phyloP scores from a whole-genome alignment of 257 asterid species.

The Ligustrum vulgare region DNA sequence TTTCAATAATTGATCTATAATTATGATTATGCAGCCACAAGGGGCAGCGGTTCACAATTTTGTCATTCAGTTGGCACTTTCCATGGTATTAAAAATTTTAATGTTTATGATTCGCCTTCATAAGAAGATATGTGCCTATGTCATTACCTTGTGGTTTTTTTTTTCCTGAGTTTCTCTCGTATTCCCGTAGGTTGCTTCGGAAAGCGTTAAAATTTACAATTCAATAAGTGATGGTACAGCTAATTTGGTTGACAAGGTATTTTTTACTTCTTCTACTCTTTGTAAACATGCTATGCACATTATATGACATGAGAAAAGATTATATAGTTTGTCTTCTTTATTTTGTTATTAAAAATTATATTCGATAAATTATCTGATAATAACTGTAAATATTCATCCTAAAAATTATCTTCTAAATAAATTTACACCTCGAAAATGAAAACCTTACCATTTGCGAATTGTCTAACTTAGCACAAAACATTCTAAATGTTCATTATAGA shows the following conservation, averaged over 20 bases:
- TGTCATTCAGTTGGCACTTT: slow-evolving; percentile 87
- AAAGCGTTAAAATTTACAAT: slow-evolving; percentile 83
- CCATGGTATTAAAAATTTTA: slow-evolving; percentile 59
- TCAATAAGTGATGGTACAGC: slow-evolving; percentile 85
- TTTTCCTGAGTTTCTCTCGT: slow-evolving; percentile 24
- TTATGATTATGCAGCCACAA: slow-evolving; percentile 74
- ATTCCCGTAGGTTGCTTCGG: slow-evolving; percentile 75
- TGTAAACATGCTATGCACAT: neutral
- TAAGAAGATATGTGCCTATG: neutral
- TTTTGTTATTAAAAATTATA: too few relatives aligned
- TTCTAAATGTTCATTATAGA: too few relatives aligned
- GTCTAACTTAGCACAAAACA: too few relatives aligned
- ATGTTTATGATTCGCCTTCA: slow-evolving; percentile 10
- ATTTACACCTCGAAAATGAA: too few relatives aligned
- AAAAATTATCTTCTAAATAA: too few relatives aligned
- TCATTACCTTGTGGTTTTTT: neutral
- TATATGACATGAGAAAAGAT: too few relatives aligned
- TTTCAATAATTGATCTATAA: slow-evolving; percentile 14
- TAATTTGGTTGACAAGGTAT: slow-evolving; percentile 96
- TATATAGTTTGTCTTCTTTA: too few relatives aligned
- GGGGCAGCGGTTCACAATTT: slow-evolving; percentile 87
- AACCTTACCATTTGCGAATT: too few relatives aligned
- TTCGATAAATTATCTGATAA: too few relatives aligned
- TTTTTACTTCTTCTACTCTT: slow-evolving; percentile 24
- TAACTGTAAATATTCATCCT: too few relatives aligned